A percentile compares a stretch with the other conserved stretches of the same genome.
Conservation (phyloP, 2,329 filamentous ascomycete species). For the Chalaropsis thielavioides region DNA sequence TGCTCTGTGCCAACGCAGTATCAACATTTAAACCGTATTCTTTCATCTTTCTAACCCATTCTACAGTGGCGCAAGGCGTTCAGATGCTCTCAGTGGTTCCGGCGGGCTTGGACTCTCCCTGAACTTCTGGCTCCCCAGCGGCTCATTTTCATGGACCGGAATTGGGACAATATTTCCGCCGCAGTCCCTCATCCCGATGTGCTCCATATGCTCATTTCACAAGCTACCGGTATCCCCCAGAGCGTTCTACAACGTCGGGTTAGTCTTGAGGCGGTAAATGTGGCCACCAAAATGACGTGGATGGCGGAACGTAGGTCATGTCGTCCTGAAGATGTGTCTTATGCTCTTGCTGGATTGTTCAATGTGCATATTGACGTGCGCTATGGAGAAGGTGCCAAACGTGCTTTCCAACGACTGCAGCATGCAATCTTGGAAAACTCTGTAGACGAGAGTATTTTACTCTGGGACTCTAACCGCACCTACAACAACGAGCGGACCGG, state of each 20-base stretch:
- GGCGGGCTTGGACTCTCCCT: constrained; percentile 18
- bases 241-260: not conserved
- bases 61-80: constrained; percentile 16
- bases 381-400: constrained; percentile 24
- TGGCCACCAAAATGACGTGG: constrained; percentile 24
- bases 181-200: constrained; percentile 1
- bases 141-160: constrained; percentile 11
- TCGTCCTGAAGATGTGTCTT: constrained; percentile 23
- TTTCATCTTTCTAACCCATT: not conserved
- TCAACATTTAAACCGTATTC: not conserved
- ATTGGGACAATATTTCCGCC: constrained; percentile 16
- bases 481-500: constrained; percentile 11
- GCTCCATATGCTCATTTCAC: constrained; percentile 3
- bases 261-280: not conserved
- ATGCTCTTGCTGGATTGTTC: constrained; percentile 25
- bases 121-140: constrained; percentile 17
- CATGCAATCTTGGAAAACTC: constrained; percentile 22
- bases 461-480: constrained; percentile 20
- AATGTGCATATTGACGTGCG: constrained; percentile 24
- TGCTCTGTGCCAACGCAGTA: not conserved
- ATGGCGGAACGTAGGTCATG: constrained; percentile 22
- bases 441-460: constrained; percentile 23
- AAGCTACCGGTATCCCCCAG: constrained; percentile 9
- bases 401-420: constrained; percentile 23
- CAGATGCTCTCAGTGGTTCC: constrained; percentile 18